Evolutionary conservation across 192 early-diverging fungal genomes (phyloP).

Genomic region (Helicostylum pulchrum): DNA sequence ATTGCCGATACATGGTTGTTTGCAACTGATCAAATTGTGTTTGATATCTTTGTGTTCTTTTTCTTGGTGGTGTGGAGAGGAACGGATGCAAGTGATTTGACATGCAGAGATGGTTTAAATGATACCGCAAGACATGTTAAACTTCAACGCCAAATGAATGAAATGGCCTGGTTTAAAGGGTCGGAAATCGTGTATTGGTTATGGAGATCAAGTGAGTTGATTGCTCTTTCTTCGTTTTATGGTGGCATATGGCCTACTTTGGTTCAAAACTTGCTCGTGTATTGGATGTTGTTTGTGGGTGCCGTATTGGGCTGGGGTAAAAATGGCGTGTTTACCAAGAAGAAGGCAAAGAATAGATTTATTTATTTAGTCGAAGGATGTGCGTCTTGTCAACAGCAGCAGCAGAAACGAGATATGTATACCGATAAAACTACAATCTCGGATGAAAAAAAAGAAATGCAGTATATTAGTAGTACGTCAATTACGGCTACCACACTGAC

Average conservation of each 20-base stretch:
- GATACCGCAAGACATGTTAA: neutral
- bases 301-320: constrained; percentile 1
- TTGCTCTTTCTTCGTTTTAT: constrained; percentile 30
- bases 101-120: neutral
- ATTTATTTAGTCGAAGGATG: neutral
- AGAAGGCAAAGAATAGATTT: neutral
- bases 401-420: too few relatives aligned
- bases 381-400: neutral
- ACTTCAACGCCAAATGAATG: neutral
- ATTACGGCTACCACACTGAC: neutral
- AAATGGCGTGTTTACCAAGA: constrained; percentile 7
- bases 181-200: constrained; percentile 24
- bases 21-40: constrained; percentile 15
- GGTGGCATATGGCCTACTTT: constrained; percentile 36
- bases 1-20: constrained; percentile 53
- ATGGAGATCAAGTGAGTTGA: constrained; percentile 29
- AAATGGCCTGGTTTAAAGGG: constrained; percentile 19
- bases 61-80: constrained; percentile 14
- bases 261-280: constrained; percentile 22
- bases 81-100: constrained; percentile 14
- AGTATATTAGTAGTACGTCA: neutral
- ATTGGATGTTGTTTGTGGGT: constrained; percentile 31
- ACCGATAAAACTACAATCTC: too few relatives aligned
- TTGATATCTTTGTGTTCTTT: constrained; percentile 23
- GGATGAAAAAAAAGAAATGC: neutral